phyloP scores from a whole-genome alignment of 106 monocot genomes.

The Acorus gramineus region DNA sequence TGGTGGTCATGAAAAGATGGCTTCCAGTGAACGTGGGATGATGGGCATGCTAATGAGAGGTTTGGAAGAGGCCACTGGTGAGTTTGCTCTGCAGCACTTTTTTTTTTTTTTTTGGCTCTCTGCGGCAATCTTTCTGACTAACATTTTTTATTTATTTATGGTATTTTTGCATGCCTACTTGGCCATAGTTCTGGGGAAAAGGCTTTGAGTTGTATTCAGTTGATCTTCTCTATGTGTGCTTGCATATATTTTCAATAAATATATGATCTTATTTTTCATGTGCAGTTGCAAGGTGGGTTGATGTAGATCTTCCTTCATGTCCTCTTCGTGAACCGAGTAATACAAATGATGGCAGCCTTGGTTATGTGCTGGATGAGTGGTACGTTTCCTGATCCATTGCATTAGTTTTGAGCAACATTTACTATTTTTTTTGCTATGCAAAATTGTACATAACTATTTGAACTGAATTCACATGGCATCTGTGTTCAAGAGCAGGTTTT shows the following conservation, averaged over 20 bases:
- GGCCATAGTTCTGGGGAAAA: no score
- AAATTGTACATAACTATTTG: not conserved
- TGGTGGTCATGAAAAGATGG: not conserved
- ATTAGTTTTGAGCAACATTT: not conserved
- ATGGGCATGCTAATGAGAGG: constrained; percentile 29
- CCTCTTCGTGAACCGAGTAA: constrained; percentile 4
- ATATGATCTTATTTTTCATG: constrained; percentile 4
- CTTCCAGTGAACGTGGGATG: not conserved
- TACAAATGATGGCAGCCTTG: constrained; percentile 25
- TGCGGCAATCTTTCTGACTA: constrained; percentile 13
- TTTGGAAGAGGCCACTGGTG: constrained; percentile 15
- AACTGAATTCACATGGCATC: not conserved
- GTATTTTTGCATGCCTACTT: not conserved
- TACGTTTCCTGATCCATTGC: constrained; percentile 15
- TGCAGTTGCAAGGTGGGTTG: constrained; percentile 75
- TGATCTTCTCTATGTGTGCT: not conserved
- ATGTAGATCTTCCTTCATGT: constrained; percentile 12
- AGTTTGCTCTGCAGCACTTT: not conserved
- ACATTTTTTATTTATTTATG: not conserved
- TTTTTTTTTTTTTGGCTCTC: not conserved
- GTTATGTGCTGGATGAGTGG: constrained; percentile 84
- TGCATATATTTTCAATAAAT: not conserved
- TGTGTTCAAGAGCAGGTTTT: no score
- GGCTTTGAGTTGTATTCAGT: no score
- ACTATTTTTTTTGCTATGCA: not conserved